Evolutionary conservation across 345 rosid species (phyloP).

Genomic region (Boechera retrofracta): DNA sequence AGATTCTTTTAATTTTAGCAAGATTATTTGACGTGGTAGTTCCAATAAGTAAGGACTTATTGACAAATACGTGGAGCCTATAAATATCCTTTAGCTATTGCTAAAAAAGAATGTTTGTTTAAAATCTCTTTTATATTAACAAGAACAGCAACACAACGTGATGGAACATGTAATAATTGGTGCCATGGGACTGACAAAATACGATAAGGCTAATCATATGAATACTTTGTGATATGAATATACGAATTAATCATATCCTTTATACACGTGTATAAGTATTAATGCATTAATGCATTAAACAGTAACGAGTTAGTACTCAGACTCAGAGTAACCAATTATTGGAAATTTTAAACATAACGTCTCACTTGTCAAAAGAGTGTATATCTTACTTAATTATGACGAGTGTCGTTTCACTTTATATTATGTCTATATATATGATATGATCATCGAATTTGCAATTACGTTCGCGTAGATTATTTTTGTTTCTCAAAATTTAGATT

Average conservation of each 20-base stretch:
- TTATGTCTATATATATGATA: neutral
- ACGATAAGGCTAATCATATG: slow-evolving; percentile 24
- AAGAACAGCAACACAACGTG: slow-evolving; percentile 27
- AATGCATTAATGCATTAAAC: neutral
- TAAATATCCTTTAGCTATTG: neutral
- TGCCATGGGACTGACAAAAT: slow-evolving; percentile 12
- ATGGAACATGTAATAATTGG: slow-evolving; percentile 32
- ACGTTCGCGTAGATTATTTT: neutral
- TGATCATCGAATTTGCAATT: neutral
- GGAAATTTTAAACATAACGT: neutral
- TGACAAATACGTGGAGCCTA: slow-evolving; percentile 12
- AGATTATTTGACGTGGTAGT: slow-evolving; percentile 10
- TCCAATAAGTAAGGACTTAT: neutral
- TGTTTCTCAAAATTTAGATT: neutral
- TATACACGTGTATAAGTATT: slow-evolving; percentile 18
- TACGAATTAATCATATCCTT: neutral
- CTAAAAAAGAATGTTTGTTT: slow-evolving; percentile 13
- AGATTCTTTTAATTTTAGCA: slow-evolving; percentile 24
- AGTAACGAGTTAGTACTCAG: neutral
- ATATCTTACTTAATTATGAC: neutral
- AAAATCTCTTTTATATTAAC: neutral
- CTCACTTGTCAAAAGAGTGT: neutral
- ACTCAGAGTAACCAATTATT: neutral
- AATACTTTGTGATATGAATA: slow-evolving; percentile 11
- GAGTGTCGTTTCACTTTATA: neutral